Evolutionary conservation across 202 grass and related monocot genomes (phyloP), one percentile per base, ranked within the genome.

Genomic region (Elaeis oleifera): DNA sequence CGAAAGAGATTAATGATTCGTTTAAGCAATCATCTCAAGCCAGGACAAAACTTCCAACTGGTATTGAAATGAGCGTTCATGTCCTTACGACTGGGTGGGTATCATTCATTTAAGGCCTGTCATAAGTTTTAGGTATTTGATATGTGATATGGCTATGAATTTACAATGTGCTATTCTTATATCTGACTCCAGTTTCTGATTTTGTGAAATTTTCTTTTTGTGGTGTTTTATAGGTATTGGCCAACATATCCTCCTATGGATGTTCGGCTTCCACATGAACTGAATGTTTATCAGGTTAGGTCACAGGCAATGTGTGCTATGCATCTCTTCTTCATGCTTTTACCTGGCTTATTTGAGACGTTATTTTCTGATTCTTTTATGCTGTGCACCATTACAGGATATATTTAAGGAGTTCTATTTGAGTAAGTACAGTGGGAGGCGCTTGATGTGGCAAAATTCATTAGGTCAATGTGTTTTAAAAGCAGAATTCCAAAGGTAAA

Each of bases 371-470:
- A 44, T 14, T 44, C 11, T 44, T 13, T 13, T 14, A 44, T 2
- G 36, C 36, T 72, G 68, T 68, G 21, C n/a, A 55, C 58, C 25
- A 53, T 61, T 61, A 69, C 60, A 99, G 95, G 95, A 94, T 78
- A 99, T 95, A 78, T 99, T 99, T 56, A 99, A 99, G 80, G 95
- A 99, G 67, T 99, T 99, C 78, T 99, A 99, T 83, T 90, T 99
- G 83, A 99, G 95, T 61, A 99, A 99, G 76, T 86, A 99, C 58
- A 94, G 85, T 78, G 95, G 95, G 71, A 94, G 95, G 71, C 89
- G 95, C 61, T 79, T 99, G 21, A 87, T 95, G 95, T 99, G 95
- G 95, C 95, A 99, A 80, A 94, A 99, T 81, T 99, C 89, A 26
- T 81, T 99, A 70, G 89, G 95, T 36, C 95, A 99, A 27, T 99